Conservation (phyloP, 306 rosid species). For the Quercus ilex region DNA sequence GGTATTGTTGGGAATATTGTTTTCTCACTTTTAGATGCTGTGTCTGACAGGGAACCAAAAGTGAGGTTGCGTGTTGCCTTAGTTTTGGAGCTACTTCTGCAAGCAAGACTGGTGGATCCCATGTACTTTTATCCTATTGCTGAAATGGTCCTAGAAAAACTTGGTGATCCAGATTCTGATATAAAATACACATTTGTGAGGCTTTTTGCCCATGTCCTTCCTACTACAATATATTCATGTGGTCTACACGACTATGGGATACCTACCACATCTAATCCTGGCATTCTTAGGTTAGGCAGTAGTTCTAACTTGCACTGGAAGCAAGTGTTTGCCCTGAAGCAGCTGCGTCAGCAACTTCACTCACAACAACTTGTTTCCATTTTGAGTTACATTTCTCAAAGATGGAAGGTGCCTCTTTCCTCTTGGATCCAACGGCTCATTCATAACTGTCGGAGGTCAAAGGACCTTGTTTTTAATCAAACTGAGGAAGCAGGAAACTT, state of each 20-base stretch:
- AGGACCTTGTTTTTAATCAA: conserved; percentile 51
- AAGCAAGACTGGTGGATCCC: conserved; percentile 77
- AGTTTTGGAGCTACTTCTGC: conserved; percentile 75
- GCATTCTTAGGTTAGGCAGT: conserved; percentile 38
- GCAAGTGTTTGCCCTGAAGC: conserved; percentile 84
- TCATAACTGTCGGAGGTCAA: conserved; percentile 68
- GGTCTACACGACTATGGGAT: conserved; percentile 64
- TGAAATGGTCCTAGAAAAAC: conserved; percentile 76
- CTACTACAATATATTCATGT: conserved; percentile 71
- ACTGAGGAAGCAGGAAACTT: conserved; percentile 64
- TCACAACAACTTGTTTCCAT: conserved; percentile 86
- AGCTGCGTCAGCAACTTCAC: conserved; percentile 74
- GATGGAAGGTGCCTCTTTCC: conserved; percentile 94
- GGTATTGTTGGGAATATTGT: conserved; percentile 54
- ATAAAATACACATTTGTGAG: conserved; percentile 59
- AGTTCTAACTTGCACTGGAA: conserved; percentile 79
- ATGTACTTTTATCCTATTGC: conserved; percentile 63
- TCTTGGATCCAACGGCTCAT: conserved; percentile 94
- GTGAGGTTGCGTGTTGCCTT: conserved; percentile 75
- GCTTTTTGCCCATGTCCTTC: conserved; percentile 69
- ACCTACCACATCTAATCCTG: conserved; percentile 41
- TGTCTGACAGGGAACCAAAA: conserved; percentile 78
- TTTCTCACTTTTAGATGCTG: conserved; percentile 63
- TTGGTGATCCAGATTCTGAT: conserved; percentile 80
- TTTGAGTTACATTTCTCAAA: conserved; percentile 87